Evolutionary conservation across 2,329 filamentous ascomycete genomes (phyloP).

Genomic region (Pseudogymnoascus destructans): DNA sequence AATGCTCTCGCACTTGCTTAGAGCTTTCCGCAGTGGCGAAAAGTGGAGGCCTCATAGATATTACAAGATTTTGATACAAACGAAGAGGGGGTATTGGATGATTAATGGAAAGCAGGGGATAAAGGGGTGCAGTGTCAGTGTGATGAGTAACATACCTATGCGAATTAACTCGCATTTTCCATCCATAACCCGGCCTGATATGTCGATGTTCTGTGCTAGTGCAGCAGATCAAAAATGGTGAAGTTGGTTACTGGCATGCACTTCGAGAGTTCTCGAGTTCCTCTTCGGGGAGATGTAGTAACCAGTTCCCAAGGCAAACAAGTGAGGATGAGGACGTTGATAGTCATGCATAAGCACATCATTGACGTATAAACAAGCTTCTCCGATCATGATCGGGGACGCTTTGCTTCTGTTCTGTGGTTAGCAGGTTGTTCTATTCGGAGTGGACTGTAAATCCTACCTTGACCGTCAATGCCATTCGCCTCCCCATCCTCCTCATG

Average conservation of each 20-base stretch:
- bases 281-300: background rate
- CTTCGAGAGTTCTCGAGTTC: background rate
- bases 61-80: conserved; percentile 8
- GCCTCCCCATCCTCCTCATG: conserved; percentile 20
- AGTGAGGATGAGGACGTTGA: background rate
- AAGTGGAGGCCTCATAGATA: background rate
- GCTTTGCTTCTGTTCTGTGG: conserved; percentile 22
- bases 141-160: conserved; percentile 2
- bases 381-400: conserved; percentile 21
- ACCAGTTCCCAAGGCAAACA: background rate
- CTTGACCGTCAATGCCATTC: conserved; percentile 19
- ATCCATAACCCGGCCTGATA: background rate
- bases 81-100: conserved; percentile 4
- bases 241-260: background rate
- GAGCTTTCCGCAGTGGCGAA: background rate
- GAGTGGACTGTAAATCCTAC: conserved; percentile 15
- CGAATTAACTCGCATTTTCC: conserved; percentile 8
- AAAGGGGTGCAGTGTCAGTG: conserved; percentile 1
- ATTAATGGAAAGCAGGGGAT: background rate
- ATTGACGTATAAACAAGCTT: conserved; percentile 3
- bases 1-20: conserved; percentile 4
- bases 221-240: background rate
- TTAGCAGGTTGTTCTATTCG: conserved; percentile 14
- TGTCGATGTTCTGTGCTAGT: background rate
- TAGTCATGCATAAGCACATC: background rate